phyloP scores from a whole-genome alignment of 192 early-diverging fungal genomes.

The Entomortierella beljakovae region DNA sequence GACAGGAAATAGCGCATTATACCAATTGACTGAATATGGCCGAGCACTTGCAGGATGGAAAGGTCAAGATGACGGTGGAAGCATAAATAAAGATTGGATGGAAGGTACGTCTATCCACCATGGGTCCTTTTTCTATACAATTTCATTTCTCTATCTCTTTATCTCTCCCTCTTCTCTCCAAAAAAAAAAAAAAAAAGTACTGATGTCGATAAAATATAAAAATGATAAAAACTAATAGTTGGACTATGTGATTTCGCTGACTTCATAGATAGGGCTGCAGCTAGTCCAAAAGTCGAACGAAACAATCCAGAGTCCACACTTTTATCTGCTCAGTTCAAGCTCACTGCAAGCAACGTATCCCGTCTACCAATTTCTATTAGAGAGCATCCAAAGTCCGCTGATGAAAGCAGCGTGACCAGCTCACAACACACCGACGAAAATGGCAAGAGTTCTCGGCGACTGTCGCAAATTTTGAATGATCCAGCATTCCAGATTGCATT shows the following conservation, averaged over 20 bases:
- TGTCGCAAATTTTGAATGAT: conserved; percentile 47
- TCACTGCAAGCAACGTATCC: conserved; percentile 14
- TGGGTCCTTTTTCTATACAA: conserved; percentile 9
- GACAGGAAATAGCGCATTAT: conserved; percentile 32
- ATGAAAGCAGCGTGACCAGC: conserved; percentile 20
- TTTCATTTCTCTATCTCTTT: not conserved
- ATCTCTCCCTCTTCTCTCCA: not conserved
- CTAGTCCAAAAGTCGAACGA: conserved; percentile 17
- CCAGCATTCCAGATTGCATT: conserved; percentile 39
- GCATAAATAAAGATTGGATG: conserved; percentile 43
- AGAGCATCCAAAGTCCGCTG: conserved; percentile 9
- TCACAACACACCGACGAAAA: conserved; percentile 12
- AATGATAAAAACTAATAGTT: conserved; percentile 38
- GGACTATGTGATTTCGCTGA: conserved; percentile 7
- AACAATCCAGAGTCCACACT: conserved; percentile 12
- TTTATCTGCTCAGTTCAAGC: conserved; percentile 39
- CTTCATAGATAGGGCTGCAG: conserved; percentile 19
- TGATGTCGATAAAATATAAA: conserved; percentile 20
- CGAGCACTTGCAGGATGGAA: conserved; percentile 52
- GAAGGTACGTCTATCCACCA: conserved; percentile 17
- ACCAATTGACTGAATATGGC: conserved; percentile 53
- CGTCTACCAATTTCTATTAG: conserved; percentile 39
- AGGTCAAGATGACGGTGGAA: conserved; percentile 9
- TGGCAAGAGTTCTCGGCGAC: conserved; percentile 6
- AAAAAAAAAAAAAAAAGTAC: not conserved